Conservation (phyloP, 805 yeast species). For the Ogataea kodamae region DNA sequence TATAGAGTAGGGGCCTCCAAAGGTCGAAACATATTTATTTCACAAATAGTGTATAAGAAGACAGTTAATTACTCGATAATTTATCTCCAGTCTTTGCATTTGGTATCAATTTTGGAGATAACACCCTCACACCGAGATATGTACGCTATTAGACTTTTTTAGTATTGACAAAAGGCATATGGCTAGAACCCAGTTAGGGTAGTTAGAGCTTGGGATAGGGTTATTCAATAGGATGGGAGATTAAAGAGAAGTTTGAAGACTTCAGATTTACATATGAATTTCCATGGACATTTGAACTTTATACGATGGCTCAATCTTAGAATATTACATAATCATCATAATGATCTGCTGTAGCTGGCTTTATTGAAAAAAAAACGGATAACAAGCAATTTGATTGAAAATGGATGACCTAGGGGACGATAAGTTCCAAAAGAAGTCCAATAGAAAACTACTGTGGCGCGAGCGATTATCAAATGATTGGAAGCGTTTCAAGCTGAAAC, state of each 20-base stretch:
- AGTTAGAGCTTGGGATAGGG: too few relatives aligned
- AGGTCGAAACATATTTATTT: slow-evolving; percentile 22
- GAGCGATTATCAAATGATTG: slow-evolving; percentile 4
- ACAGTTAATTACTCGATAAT: background rate
- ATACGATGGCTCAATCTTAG: too few relatives aligned
- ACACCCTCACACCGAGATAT: background rate
- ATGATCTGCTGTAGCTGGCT: slow-evolving; percentile 8
- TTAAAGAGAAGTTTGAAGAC: too few relatives aligned
- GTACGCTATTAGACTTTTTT: background rate
- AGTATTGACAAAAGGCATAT: too few relatives aligned
- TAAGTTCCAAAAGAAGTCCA: slow-evolving; percentile 19
- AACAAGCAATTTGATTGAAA: too few relatives aligned
- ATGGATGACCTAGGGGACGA: slow-evolving; percentile 20
- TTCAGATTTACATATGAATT: too few relatives aligned
- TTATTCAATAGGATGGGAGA: too few relatives aligned
- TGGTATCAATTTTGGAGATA: background rate
- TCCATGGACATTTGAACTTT: too few relatives aligned
- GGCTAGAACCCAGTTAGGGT: too few relatives aligned
- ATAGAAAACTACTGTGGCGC: slow-evolving; percentile 9
- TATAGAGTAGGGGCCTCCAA: slow-evolving; percentile 45
- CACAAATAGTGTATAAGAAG: too few relatives aligned
- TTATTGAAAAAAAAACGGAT: slow-evolving; percentile 1
- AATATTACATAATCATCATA: background rate
- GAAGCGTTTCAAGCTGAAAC: slow-evolving; percentile 11
- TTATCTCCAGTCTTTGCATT: background rate